Percentiles rank a stretch among this genome's conserved stretches.
These are phyloP conservation scores for Zasmidium angulare DNA, from an alignment of 2,329 filamentous ascomycete species.

Conservation along the genomic window DNA sequence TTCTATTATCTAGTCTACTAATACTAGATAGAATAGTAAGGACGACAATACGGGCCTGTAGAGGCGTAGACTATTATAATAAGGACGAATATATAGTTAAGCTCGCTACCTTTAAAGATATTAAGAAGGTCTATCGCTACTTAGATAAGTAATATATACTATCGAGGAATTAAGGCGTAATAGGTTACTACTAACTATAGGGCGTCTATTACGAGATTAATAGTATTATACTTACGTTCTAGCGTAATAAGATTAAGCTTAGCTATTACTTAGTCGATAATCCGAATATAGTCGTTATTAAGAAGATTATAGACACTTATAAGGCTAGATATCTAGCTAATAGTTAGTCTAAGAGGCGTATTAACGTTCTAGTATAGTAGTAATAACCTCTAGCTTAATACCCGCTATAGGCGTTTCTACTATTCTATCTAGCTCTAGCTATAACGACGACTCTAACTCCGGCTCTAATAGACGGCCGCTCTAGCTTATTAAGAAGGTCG, in stretches of 20 bases:
- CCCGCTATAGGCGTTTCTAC: not conserved
- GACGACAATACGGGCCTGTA: not conserved
- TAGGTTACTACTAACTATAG: not conserved
- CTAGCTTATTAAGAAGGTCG: not conserved
- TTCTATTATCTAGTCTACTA: not conserved
- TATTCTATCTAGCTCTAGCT: not conserved
- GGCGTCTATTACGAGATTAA: not conserved
- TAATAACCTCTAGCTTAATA: not conserved
- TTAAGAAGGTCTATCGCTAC: not conserved
- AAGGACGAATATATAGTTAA: not conserved
- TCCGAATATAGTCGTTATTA: not conserved
- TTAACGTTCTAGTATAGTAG: not conserved
- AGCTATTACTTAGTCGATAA: not conserved
- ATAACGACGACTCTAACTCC: not conserved
- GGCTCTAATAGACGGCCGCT: not conserved
- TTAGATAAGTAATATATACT: not conserved
- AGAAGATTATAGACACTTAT: not conserved
- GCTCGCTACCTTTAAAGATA: not conserved
- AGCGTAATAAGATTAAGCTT: not conserved
- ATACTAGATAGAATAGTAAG: not conserved
- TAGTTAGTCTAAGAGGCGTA: not conserved
- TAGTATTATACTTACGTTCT: not conserved
- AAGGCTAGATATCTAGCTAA: not conserved
- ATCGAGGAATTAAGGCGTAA: not conserved
- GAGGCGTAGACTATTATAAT: not conserved